Evolutionary conservation across 371 early-diverging fungal genomes (phyloP), one percentile per base, ranked within the genome.

Genomic region (Apophysomyces trapeziformis): DNA sequence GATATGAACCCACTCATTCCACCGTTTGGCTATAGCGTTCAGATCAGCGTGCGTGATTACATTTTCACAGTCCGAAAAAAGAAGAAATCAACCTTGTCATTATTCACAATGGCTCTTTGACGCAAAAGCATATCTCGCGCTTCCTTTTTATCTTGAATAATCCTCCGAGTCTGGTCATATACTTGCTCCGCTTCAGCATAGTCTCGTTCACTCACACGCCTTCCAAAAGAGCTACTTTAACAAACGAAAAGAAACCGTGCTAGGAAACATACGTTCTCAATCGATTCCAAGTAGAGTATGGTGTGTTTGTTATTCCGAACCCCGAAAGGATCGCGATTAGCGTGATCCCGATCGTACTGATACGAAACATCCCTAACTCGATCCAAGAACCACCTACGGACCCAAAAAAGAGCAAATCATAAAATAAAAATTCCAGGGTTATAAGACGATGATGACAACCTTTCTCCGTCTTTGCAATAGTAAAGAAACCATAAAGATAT

Each of bases 251-350:
- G 21, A 21, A 18, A 16, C 4, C 32, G n/a, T 2, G 1, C 5
- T 38, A 4, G 5, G 0, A 5, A 1, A 11, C 66, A 36, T 58
- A 72, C 75, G 63, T 67, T 60, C 65, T 67, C 12, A 71, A 72
- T 12, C 65, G 58, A 12, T 63, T 58, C 66, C 68, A 86, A 67
- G 73, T 73, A 21, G 89, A 89, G 68, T 93, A 96, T 0, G 96
- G 96, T 36, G 90, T 88, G 72, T 93, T 91, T 38, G 96, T 95
- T 0, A 96, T 96, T 76, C 96, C 96, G 72, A 97, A 95, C 14
- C 97, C 98, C 0, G 98, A 96, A 3, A 98, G 78, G 11, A 94
- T 78, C 0, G 98, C 95, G 84, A 95, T 96, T 41, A 96, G 69
- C 0, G 96, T 92, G 39, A 97, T 95, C 36, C 98, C 97, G 7